Evolutionary conservation across 108 stramenopile genomes (phyloP).

Genomic region (Conticribra weissflogii): DNA sequence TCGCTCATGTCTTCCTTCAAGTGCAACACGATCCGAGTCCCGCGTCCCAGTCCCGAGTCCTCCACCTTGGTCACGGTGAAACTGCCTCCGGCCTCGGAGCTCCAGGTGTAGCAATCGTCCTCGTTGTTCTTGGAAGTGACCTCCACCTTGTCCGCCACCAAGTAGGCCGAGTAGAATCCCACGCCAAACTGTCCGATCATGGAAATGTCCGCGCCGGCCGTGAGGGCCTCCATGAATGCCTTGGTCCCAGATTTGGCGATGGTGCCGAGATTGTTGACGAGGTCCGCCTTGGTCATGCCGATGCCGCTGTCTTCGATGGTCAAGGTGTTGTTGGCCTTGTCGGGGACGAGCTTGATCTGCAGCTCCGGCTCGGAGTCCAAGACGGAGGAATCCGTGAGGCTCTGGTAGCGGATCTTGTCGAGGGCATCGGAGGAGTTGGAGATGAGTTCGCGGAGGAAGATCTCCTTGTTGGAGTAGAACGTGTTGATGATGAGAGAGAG

Average conservation of each 20-base stretch:
- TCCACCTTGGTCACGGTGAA: slow-evolving; percentile 90
- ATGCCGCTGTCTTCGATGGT: slow-evolving; percentile 99
- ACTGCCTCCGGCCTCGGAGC: slow-evolving; percentile 96
- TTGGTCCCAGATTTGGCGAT: slow-evolving; percentile 99
- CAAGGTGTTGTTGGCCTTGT: slow-evolving; percentile 99
- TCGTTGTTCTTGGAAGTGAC: slow-evolving; percentile 98
- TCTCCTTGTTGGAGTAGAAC: slow-evolving; percentile 99
- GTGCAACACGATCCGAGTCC: slow-evolving; percentile 98
- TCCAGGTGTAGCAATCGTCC: slow-evolving; percentile 94
- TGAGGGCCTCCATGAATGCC: slow-evolving; percentile 99
- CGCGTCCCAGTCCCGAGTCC: slow-evolving; percentile 90
- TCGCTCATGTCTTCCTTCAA: slow-evolving; percentile 99
- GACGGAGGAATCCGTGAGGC: slow-evolving; percentile 93
- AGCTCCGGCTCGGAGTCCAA: slow-evolving; percentile 95
- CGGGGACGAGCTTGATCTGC: slow-evolving; percentile 97
- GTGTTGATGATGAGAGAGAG: slow-evolving; percentile 99
- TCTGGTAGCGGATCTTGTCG: slow-evolving; percentile 99
- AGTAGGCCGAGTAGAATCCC: slow-evolving; percentile 99
- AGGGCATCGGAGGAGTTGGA: slow-evolving; percentile 97
- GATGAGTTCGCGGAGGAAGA: slow-evolving; percentile 99
- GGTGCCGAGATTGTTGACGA: slow-evolving; percentile 99
- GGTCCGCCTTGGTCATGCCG: slow-evolving; percentile 99
- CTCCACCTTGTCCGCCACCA: slow-evolving; percentile 98
- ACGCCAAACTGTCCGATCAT: slow-evolving; percentile 99
- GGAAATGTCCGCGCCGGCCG: slow-evolving; percentile 98